phyloP scores from a whole-genome alignment of 306 rosid species.

The Cicer chorassanicum region DNA sequence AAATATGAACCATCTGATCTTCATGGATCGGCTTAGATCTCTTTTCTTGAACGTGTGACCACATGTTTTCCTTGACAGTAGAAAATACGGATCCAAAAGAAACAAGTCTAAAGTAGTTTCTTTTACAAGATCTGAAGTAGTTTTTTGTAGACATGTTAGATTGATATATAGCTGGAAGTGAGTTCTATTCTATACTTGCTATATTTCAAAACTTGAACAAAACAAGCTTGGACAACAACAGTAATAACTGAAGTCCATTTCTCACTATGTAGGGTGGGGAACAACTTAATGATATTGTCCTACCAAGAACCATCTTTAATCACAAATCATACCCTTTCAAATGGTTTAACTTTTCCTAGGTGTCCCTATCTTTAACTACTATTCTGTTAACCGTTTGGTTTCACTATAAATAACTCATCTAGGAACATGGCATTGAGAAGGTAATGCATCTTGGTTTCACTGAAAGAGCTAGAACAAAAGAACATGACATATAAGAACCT shows the following conservation, averaged over 20 bases:
- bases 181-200: background rate
- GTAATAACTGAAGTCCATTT: background rate
- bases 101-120: background rate
- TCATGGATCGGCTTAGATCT: background rate
- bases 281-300: background rate
- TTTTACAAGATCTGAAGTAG: too few relatives aligned
- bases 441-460: background rate
- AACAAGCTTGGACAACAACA: background rate
- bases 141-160: background rate
- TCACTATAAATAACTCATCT: background rate
- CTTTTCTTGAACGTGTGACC: background rate
- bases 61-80: background rate
- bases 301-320: slow-evolving; percentile 5
- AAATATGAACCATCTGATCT: background rate
- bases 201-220: background rate
- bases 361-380: background rate
- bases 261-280: background rate
- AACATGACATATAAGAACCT: background rate
- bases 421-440: background rate
- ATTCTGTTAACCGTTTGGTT: background rate
- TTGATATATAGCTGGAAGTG: background rate
- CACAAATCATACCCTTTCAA: background rate
- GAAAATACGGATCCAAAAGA: background rate
- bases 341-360: background rate
- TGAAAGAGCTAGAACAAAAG: background rate